These are phyloP conservation scores for Elaeagnus macrophylla DNA, from an alignment of 306 rosid species.

Conservation along the genomic window DNA sequence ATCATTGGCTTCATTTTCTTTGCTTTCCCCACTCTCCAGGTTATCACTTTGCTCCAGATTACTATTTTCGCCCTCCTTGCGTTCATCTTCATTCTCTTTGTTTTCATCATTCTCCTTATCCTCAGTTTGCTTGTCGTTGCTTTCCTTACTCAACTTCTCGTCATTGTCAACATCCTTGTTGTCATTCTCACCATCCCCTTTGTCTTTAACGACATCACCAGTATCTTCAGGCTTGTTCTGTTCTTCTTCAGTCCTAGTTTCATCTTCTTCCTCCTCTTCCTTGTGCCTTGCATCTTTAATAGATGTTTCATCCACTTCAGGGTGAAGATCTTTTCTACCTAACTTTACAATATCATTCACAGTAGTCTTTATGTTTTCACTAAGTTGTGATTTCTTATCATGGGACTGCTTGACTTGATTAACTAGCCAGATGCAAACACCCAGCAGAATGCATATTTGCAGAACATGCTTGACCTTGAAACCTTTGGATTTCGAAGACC, in stretches of 20 bases:
- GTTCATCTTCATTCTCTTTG: slow-evolving; percentile 22
- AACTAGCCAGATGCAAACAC: slow-evolving; percentile 76
- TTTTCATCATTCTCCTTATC: slow-evolving; percentile 21
- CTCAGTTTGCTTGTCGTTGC: slow-evolving; percentile 4
- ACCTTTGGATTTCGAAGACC: slow-evolving; percentile 67
- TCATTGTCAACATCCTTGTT: slow-evolving; percentile 24
- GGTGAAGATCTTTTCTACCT: slow-evolving; percentile 69
- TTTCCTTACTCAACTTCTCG: slow-evolving; percentile 19
- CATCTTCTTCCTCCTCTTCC: slow-evolving; percentile 58
- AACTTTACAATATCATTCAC: slow-evolving; percentile 40
- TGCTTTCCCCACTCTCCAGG: slow-evolving; percentile 24
- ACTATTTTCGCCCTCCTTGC: slow-evolving; percentile 26
- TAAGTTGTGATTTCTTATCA: slow-evolving; percentile 39
- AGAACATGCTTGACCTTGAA: slow-evolving; percentile 92
- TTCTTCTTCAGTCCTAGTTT: slow-evolving; percentile 36
- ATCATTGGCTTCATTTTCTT: slow-evolving; percentile 10
- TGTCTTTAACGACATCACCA: slow-evolving; percentile 13
- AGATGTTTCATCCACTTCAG: slow-evolving; percentile 38
- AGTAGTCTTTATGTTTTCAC: slow-evolving; percentile 14
- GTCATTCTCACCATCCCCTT: slow-evolving; percentile 17
- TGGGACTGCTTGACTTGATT: slow-evolving; percentile 75
- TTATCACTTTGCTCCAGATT: slow-evolving; percentile 25
- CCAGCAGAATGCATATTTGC: slow-evolving; percentile 54
- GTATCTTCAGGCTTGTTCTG: slow-evolving; percentile 23
- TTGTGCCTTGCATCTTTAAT: slow-evolving; percentile 54